Conservation (phyloP, 805 yeast genomes). For the Suhomyces faveliae region DNA sequence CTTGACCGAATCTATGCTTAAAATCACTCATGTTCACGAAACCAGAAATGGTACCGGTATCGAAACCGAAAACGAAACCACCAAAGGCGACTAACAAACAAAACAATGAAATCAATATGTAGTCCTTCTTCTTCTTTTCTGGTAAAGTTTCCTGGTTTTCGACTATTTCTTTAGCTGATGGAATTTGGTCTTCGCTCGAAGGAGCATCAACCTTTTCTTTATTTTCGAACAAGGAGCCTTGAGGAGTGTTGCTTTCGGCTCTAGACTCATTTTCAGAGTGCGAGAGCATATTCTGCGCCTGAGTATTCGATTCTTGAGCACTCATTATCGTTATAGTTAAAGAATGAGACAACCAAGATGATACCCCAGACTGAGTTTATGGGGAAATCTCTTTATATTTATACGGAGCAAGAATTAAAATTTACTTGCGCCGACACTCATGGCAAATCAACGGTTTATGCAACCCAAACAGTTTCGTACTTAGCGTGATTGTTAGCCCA, state of each 20-base stretch:
- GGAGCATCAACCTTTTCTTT: not conserved
- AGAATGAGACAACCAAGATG: not conserved
- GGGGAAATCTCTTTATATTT: not conserved
- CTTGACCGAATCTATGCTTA: constrained; percentile 47
- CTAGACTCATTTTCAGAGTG: not conserved
- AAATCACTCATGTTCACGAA: constrained; percentile 65
- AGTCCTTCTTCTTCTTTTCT: constrained; percentile 32
- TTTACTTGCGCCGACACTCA: not conserved
- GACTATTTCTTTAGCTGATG: constrained; percentile 7
- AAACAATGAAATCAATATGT: constrained; percentile 32
- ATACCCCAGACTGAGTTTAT: not conserved
- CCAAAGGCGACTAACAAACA: constrained; percentile 69
- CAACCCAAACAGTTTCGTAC: not conserved
- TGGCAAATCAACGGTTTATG: not conserved
- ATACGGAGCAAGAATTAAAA: not conserved
- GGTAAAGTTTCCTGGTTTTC: constrained; percentile 22
- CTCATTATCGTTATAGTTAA: not conserved
- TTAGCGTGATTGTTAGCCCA: constrained; percentile 1
- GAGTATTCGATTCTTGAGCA: not conserved
- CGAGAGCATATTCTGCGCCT: not conserved
- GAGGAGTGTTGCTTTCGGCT: constrained; percentile 2
- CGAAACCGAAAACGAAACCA: constrained; percentile 77
- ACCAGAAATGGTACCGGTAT: constrained; percentile 76
- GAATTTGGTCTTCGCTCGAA: constrained; percentile 1
- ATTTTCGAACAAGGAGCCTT: constrained; percentile 8